A percentile compares a stretch with the other conserved stretches of the same genome.
Conservation (phyloP, 1,284 basidiomycete species). For the Fomes fomentarius region DNA sequence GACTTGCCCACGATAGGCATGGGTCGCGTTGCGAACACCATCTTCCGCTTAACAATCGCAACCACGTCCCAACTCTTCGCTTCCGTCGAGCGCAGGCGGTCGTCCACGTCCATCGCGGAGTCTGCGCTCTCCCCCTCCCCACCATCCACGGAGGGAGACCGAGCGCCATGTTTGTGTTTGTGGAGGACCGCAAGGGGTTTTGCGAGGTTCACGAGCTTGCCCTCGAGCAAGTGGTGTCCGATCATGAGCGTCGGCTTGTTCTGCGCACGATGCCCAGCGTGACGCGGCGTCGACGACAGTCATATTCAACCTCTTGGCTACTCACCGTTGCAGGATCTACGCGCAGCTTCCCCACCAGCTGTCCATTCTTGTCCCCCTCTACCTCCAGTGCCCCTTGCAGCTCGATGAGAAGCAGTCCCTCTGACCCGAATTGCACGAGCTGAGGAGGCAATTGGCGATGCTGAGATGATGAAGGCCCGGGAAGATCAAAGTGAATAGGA, state of each 20-base stretch:
- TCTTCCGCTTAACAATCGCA: slow-evolving; percentile 75
- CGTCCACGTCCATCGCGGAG: slow-evolving; percentile 31
- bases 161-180: slow-evolving; percentile 36
- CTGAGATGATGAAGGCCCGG: slow-evolving; percentile 29
- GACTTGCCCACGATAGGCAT: slow-evolving; percentile 57
- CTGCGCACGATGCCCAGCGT: slow-evolving; percentile 31
- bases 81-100: not conserved
- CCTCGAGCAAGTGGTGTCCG: slow-evolving; percentile 89
- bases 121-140: not conserved
- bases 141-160: slow-evolving; percentile 6
- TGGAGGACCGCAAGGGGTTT: slow-evolving; percentile 79
- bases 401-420: slow-evolving; percentile 74
- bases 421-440: slow-evolving; percentile 67
- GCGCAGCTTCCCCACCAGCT: slow-evolving; percentile 64
- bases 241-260: slow-evolving; percentile 81
- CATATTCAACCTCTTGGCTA: not conserved
- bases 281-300: not conserved
- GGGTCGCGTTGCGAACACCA: slow-evolving; percentile 77
- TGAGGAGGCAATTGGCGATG: slow-evolving; percentile 53
- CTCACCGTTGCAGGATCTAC: slow-evolving; percentile 39
- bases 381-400: slow-evolving; percentile 75
- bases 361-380: slow-evolving; percentile 59
- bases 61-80: slow-evolving; percentile 46
- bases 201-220: slow-evolving; percentile 75
- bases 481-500: slow-evolving; percentile 27